Conservation (phyloP, 1,284 basidiomycete genomes). For the Cryptococcus sp. region DNA sequence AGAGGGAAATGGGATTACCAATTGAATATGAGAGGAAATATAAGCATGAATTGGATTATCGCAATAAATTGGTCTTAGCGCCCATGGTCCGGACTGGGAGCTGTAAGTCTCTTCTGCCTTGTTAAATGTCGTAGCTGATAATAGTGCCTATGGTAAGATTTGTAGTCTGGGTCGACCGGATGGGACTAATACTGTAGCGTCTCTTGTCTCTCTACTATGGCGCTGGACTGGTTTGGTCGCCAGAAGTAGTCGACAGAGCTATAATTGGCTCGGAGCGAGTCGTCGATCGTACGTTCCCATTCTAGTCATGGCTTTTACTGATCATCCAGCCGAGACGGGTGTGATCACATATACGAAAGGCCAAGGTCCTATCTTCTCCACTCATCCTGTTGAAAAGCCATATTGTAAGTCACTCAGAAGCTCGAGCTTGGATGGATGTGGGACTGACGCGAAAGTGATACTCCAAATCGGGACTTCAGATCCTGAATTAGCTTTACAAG, state of each 20-base stretch:
- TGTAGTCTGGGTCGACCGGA: not conserved
- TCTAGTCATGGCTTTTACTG: conserved; percentile 10
- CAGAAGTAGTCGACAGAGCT: conserved; percentile 94
- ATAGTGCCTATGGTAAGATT: conserved; percentile 25
- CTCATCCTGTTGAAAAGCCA: conserved; percentile 89
- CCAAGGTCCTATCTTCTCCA: conserved; percentile 81
- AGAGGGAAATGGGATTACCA: conserved; percentile 31
- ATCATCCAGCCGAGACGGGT: conserved; percentile 65
- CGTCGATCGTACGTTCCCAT: conserved; percentile 69
- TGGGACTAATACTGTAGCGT: conserved; percentile 46
- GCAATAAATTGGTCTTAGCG: conserved; percentile 79
- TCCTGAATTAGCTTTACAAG: conserved; percentile 84
- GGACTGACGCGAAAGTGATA: conserved; percentile 35
- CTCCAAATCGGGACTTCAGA: conserved; percentile 85
- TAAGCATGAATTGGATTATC: conserved; percentile 49
- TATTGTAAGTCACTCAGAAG: conserved; percentile 51
- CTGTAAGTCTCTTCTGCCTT: conserved; percentile 53
- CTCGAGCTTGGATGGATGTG: too few species aligned
- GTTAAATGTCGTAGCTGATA: not conserved
- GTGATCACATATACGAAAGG: conserved; percentile 76
- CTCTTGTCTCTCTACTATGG: conserved; percentile 87
- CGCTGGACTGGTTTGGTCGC: conserved; percentile 92
- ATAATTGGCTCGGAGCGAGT: conserved; percentile 78
- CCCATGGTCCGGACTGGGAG: conserved; percentile 94
- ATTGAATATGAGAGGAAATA: conserved; percentile 34